Evolutionary conservation across 345 rosid species (phyloP).

Genomic region (Aurinia saxatilis): DNA sequence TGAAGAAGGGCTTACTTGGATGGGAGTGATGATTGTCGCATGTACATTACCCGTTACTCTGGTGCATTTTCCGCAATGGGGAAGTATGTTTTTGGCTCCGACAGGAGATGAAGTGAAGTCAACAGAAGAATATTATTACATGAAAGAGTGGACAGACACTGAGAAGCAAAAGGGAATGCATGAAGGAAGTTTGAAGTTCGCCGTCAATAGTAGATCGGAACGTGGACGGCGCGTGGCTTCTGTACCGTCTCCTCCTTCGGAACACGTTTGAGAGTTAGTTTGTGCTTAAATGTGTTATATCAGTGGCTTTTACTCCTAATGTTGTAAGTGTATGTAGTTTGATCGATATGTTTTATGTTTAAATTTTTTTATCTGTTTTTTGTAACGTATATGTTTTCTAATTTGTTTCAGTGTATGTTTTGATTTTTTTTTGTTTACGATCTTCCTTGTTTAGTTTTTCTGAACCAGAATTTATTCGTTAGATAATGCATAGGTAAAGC

Average conservation of each 20-base stretch:
- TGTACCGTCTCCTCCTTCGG: conserved; percentile 38
- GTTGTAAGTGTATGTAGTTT: neutral
- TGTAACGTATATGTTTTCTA: too few relatives aligned
- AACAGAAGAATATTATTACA: conserved; percentile 61
- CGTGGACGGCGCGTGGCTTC: conserved; percentile 53
- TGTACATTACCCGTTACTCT: conserved; percentile 61
- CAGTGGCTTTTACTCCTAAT: too few relatives aligned
- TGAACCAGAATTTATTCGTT: neutral
- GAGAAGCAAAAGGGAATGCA: conserved; percentile 64
- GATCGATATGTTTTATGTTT: neutral
- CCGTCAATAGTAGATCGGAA: conserved; percentile 65
- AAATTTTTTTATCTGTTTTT: too few relatives aligned
- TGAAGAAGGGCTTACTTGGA: conserved; percentile 45
- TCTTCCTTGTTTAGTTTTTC: neutral
- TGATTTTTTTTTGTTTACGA: neutral
- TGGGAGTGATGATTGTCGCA: conserved; percentile 70
- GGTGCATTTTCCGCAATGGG: conserved; percentile 85
- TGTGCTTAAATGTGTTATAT: conserved; percentile 14
- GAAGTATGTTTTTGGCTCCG: conserved; percentile 58
- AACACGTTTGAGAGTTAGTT: conserved; percentile 31
- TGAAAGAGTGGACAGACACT: conserved; percentile 55
- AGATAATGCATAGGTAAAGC: too few relatives aligned
- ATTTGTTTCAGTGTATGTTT: too few relatives aligned
- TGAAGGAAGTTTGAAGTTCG: conserved; percentile 58
- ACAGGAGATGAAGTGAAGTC: conserved; percentile 41